Conservation (phyloP, 495 filamentous ascomycete genomes). For the Xylaria sp. region DNA sequence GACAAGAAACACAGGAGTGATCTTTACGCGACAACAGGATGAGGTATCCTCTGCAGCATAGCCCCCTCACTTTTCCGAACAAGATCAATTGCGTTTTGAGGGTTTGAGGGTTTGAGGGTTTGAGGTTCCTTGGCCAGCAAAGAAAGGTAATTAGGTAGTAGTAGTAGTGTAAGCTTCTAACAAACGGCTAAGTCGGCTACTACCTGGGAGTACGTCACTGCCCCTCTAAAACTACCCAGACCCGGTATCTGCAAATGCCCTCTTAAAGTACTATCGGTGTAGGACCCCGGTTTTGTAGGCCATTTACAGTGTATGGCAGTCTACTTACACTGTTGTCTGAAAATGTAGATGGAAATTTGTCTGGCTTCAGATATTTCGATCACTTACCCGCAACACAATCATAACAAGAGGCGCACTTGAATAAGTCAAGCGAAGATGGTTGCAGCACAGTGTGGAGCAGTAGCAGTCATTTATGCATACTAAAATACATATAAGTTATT, state of each 20-base stretch:
- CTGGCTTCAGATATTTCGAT: not conserved
- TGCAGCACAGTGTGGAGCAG: not conserved
- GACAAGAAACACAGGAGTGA: too few relatives aligned
- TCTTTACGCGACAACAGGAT: not conserved
- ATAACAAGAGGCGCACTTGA: not conserved
- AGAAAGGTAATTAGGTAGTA: too few relatives aligned
- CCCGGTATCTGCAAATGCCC: not conserved
- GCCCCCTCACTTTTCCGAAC: not conserved
- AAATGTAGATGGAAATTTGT: not conserved
- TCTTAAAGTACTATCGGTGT: not conserved
- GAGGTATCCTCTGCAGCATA: not conserved
- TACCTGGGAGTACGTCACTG: slow-evolving; percentile 9
- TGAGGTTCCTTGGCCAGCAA: not conserved
- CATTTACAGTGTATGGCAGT: too few relatives aligned
- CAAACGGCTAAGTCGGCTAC: slow-evolving; percentile 9
- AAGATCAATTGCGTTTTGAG: not conserved
- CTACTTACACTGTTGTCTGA: too few relatives aligned
- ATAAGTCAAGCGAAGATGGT: not conserved
- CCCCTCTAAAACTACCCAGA: slow-evolving; percentile 5
- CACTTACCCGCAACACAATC: not conserved
- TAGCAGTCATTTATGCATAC: not conserved
- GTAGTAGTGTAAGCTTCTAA: not conserved
- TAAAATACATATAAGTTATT: not conserved
- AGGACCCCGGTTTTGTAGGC: not conserved
- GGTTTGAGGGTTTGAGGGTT: too few relatives aligned